phyloP scores from a whole-genome alignment of 2,329 filamentous ascomycete genomes.

The Pestalotiopsis sp. region DNA sequence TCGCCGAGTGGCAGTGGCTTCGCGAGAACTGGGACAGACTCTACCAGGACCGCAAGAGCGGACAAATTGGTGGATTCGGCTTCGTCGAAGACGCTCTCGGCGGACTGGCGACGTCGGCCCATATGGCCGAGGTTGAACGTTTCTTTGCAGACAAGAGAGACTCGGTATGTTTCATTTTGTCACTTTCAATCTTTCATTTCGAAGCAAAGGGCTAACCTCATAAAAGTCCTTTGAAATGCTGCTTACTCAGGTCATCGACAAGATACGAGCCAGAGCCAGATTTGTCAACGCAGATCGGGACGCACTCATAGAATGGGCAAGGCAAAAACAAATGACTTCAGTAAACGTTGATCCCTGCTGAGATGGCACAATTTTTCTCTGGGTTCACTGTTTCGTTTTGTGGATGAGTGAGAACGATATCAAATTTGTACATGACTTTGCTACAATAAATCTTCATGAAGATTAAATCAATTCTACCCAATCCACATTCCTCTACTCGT shows the following conservation, averaged over 20 bases:
- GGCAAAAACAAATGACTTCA: neutral
- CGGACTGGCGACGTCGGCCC: neutral
- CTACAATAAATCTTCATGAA: too few relatives aligned
- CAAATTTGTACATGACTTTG: too few relatives aligned
- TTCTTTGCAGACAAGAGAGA: slow-evolving; percentile 5
- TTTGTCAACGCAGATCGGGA: slow-evolving; percentile 1
- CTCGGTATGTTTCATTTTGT: neutral
- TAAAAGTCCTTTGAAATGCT: slow-evolving; percentile 2
- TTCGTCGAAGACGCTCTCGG: neutral
- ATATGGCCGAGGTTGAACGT: slow-evolving; percentile 1
- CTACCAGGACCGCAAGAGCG: neutral
- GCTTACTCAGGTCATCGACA: slow-evolving; percentile 3
- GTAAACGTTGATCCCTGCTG: neutral
- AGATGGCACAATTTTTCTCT: too few relatives aligned
- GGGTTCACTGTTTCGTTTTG: too few relatives aligned
- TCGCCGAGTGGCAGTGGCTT: slow-evolving; percentile 3
- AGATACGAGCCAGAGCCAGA: neutral
- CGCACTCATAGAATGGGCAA: slow-evolving; percentile 3
- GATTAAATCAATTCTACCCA: too few relatives aligned
- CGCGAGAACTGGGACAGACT: neutral
- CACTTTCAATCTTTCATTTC: too few relatives aligned
- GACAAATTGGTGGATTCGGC: neutral
- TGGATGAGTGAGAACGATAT: too few relatives aligned
- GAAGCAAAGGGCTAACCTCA: neutral
- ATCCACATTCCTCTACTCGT: too few relatives aligned